These are phyloP conservation scores for Colletotrichum truncatum DNA, from an alignment of 2,329 filamentous ascomycete species.

Conservation along the genomic window DNA sequence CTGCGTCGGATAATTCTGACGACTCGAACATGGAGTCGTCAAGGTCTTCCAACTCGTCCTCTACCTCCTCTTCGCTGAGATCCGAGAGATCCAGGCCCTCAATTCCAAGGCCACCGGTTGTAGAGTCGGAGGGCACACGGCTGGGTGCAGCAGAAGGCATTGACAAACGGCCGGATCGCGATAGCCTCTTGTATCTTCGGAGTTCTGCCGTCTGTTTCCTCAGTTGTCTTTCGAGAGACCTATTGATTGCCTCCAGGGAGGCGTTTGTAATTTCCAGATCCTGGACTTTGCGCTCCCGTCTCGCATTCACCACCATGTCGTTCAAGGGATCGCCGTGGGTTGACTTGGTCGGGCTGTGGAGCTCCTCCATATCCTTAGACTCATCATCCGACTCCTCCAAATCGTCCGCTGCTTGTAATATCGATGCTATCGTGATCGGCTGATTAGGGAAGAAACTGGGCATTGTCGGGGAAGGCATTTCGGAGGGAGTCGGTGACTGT, in stretches of 20 bases:
- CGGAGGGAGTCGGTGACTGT: conserved; percentile 40
- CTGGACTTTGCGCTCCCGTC: conserved; percentile 92
- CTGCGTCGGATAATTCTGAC: conserved; percentile 53
- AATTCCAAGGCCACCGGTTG: conserved; percentile 52
- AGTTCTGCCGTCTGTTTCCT: conserved; percentile 91
- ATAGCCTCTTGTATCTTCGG: conserved; percentile 85
- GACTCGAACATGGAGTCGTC: conserved; percentile 48
- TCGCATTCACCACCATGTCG: conserved; percentile 86
- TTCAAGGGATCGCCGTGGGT: conserved; percentile 68
- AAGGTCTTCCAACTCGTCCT: conserved; percentile 53
- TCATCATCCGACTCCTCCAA: conserved; percentile 41
- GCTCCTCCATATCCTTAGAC: conserved; percentile 39
- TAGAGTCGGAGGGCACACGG: conserved; percentile 53
- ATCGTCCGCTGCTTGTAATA: conserved; percentile 66
- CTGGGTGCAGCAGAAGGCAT: conserved; percentile 54
- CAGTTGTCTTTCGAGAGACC: conserved; percentile 89
- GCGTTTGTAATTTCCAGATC: conserved; percentile 98
- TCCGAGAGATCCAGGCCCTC: conserved; percentile 58
- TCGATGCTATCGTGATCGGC: conserved; percentile 61
- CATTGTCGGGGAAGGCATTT: conserved; percentile 47
- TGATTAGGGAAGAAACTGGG: conserved; percentile 36
- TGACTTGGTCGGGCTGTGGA: conserved; percentile 68
- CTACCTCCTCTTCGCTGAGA: conserved; percentile 55
- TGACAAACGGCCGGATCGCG: conserved; percentile 80
- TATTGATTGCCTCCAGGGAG: conserved; percentile 93